Evolutionary conservation across 1,284 basidiomycete species (phyloP).

Genomic region (Agroathelia rolfsii): DNA sequence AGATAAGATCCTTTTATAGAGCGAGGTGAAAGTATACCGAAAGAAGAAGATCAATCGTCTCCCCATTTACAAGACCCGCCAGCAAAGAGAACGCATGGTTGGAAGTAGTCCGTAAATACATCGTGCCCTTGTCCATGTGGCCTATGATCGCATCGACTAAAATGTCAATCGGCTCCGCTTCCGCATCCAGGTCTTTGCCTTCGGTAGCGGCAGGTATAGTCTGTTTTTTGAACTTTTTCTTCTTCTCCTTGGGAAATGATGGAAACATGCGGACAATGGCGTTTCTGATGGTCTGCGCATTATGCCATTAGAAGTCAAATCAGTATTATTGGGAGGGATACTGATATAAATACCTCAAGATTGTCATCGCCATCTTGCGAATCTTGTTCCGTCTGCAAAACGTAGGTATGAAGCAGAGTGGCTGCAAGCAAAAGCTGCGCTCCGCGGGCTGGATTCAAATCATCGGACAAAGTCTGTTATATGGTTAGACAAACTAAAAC

Average conservation of each 20-base stretch:
- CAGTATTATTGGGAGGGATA: conserved; percentile 1
- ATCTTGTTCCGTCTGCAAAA: conserved; percentile 48
- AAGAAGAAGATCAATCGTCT: conserved; percentile 78
- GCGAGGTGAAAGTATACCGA: conserved; percentile 47
- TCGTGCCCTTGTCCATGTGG: conserved; percentile 78
- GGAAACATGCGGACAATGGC: conserved; percentile 43
- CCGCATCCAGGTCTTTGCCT: conserved; percentile 18
- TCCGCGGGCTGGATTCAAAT: conserved; percentile 50
- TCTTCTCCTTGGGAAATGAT: conserved; percentile 27
- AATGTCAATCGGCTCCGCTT: conserved; percentile 62
- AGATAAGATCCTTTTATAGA: background rate
- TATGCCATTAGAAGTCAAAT: conserved; percentile 3
- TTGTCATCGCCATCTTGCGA: conserved; percentile 37
- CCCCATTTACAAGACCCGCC: conserved; percentile 57
- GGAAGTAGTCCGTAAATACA: conserved; percentile 74
- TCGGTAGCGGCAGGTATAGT: conserved; percentile 19
- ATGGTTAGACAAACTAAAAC: background rate
- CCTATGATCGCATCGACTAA: conserved; percentile 85
- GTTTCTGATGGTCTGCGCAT: conserved; percentile 40
- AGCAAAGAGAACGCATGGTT: conserved; percentile 79
- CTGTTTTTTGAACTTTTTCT: conserved; percentile 36
- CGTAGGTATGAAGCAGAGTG: conserved; percentile 60
- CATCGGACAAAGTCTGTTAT: conserved; percentile 34
- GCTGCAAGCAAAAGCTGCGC: conserved; percentile 64
- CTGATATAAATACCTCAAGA: conserved; percentile 45